These are phyloP conservation scores for Backusella mclennaniae DNA, from an alignment of 192 early-diverging fungal genomes.

Conservation along the genomic window DNA sequence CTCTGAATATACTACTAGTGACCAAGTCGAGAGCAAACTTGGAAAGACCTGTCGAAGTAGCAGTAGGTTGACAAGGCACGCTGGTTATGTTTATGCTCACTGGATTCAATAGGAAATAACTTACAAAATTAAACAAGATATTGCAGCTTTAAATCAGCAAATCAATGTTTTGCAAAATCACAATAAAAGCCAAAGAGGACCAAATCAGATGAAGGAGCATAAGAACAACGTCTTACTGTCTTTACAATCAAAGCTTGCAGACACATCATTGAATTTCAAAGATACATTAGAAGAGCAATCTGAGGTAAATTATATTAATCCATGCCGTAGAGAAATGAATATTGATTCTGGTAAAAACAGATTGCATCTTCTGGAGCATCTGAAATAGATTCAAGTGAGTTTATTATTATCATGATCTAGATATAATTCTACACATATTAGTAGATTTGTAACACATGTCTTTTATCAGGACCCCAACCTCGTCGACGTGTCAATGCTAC, in stretches of 20 bases:
- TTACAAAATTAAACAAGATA: slow-evolving; percentile 92
- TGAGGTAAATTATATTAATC: slow-evolving; percentile 37
- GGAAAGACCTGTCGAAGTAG: slow-evolving; percentile 85
- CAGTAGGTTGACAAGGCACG: slow-evolving; percentile 36
- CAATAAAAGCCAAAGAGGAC: slow-evolving; percentile 45
- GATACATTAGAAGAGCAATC: slow-evolving; percentile 92
- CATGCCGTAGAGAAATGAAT: not conserved
- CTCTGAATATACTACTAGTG: not conserved
- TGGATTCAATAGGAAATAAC: slow-evolving; percentile 69
- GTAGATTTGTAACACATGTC: slow-evolving; percentile 51
- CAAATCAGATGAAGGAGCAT: slow-evolving; percentile 84
- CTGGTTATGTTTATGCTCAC: not conserved
- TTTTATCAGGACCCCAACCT: slow-evolving; percentile 35
- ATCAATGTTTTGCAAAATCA: slow-evolving; percentile 81
- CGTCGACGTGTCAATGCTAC: slow-evolving; percentile 40
- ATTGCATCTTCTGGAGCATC: not conserved
- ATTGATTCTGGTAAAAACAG: not conserved
- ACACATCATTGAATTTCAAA: slow-evolving; percentile 88
- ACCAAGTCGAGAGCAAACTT: not conserved
- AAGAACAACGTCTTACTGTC: slow-evolving; percentile 86
- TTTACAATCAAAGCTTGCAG: slow-evolving; percentile 89
- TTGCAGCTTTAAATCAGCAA: slow-evolving; percentile 90
- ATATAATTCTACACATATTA: not conserved
- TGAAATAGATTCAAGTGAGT: not conserved
- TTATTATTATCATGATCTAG: not conserved